phyloP scores from a whole-genome alignment of 805 yeast genomes.

The Priceomyces melissophilus region DNA sequence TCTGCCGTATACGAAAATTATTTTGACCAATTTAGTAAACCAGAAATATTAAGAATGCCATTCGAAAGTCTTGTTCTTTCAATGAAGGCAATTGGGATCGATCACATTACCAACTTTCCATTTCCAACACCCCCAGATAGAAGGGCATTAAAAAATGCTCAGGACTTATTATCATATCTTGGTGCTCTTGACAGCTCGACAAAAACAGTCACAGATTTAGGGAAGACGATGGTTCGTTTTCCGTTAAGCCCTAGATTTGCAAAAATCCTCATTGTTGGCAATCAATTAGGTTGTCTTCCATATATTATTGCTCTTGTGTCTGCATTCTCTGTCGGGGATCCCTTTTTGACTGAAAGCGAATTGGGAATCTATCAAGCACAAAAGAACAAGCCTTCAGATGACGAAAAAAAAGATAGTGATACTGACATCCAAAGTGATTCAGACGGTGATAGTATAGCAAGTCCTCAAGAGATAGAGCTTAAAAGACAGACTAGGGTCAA shows the following conservation, averaged over 20 bases:
- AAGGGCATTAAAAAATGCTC: slow-evolving; percentile 56
- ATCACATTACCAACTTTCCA: slow-evolving; percentile 85
- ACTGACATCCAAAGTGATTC: slow-evolving; percentile 36
- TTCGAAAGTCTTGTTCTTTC: slow-evolving; percentile 92
- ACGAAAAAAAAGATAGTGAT: slow-evolving; percentile 23
- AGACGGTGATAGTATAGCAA: slow-evolving; percentile 30
- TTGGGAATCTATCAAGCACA: slow-evolving; percentile 46
- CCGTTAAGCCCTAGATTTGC: slow-evolving; percentile 94
- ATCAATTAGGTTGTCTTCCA: slow-evolving; percentile 80
- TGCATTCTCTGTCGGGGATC: slow-evolving; percentile 90
- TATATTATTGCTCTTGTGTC: slow-evolving; percentile 91
- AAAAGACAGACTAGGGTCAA: slow-evolving; percentile 43
- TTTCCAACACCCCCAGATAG: slow-evolving; percentile 92
- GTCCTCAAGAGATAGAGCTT: slow-evolving; percentile 35
- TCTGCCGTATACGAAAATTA: slow-evolving; percentile 91
- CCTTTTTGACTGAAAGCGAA: slow-evolving; percentile 74
- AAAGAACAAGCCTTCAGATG: slow-evolving; percentile 14
- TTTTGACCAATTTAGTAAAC: slow-evolving; percentile 76
- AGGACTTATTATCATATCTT: slow-evolving; percentile 59
- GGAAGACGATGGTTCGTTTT: slow-evolving; percentile 81
- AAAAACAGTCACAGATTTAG: slow-evolving; percentile 67
- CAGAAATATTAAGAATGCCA: slow-evolving; percentile 94
- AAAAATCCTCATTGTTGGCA: slow-evolving; percentile 82
- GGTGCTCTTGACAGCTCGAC: slow-evolving; percentile 68
- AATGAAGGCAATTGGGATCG: slow-evolving; percentile 97